These are phyloP conservation scores for Salix brachista DNA, from an alignment of 345 rosid species.

Conservation along the genomic window DNA sequence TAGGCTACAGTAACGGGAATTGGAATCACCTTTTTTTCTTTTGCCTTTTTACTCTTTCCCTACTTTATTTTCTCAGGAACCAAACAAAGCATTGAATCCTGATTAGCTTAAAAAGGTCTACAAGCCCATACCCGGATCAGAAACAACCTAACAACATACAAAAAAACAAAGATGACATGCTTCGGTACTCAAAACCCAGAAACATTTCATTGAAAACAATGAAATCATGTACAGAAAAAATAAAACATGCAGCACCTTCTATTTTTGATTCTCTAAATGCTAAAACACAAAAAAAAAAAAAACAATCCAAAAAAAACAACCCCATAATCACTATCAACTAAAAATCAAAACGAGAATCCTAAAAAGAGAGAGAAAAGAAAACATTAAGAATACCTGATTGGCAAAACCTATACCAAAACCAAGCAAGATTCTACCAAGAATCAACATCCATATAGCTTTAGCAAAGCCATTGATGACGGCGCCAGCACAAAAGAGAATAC, in stretches of 20 bases:
- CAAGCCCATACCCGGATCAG: conserved; percentile 1
- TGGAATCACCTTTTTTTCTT: background rate
- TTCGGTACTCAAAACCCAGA: conserved; percentile 1
- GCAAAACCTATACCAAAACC: conserved; percentile 98
- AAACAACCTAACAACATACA: background rate
- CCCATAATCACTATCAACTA: background rate
- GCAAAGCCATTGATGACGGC: conserved; percentile 85
- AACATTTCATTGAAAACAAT: background rate
- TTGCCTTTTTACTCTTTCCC: background rate
- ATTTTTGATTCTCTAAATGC: conserved; percentile 8
- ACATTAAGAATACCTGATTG: conserved; percentile 61
- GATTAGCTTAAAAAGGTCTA: background rate
- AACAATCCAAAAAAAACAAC: background rate
- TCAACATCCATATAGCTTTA: conserved; percentile 78
- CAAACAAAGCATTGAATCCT: conserved; percentile 15
- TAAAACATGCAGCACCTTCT: conserved; percentile 2
- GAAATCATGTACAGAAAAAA: background rate
- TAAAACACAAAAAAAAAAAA: conserved; percentile 5
- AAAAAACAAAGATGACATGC: background rate
- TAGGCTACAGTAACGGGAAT: background rate
- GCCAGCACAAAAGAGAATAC: conserved; percentile 73
- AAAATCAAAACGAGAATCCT: background rate
- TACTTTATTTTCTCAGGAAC: conserved; percentile 4
- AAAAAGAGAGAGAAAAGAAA: background rate
- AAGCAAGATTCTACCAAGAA: conserved; percentile 77